Evolutionary conservation across 768 basidiomycete genomes (phyloP), one percentile per base, ranked within the genome.

Genomic region (Coprinopsis strossmayeri): DNA sequence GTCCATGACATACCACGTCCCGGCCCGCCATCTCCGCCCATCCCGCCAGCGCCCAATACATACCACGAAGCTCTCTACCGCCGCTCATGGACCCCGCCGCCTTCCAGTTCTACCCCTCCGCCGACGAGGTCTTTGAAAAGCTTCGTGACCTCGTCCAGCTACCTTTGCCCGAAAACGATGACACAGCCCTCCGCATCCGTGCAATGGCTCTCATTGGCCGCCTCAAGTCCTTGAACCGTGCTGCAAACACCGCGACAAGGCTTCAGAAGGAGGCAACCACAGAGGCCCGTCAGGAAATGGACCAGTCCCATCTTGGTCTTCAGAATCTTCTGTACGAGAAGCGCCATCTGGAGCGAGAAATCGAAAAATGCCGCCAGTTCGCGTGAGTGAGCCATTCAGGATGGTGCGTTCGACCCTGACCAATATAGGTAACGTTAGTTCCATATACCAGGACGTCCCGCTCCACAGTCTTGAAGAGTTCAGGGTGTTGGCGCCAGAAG

Each of bases 241-340:
- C 77, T 23, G 82, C 86, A 32, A 89, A 87, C 59, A 71, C 77
- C 24, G 78, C 79, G 7, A 82, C 87, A 0, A 84, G 87, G 46
- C 57, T 75, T 7, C 67, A 65, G 32, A 84, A 86, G 62, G 86
- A 89, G 52, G 77, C 82, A 49, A 81, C 80, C 25, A 81, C 87
- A 17, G 87, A 85, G 25, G 85, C 88, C 2, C 73, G 91, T 46
- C 84, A 85, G 34, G 84, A 91, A 49, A 92, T 94, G 89, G 91
- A 93, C 67, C 84, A 91, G 66, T 84, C 88, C 0, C 82, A 91
- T 64, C 79, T 94, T 32, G 81, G 82, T 18, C 77, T 90, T 25
- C 90, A 94, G 66, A 94, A 94, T 55, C 70, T 92, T 28, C 74
- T 87, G 42, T 94, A 93, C 56, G 91, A 94, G 66, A 90, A 88